phyloP scores from a whole-genome alignment of 106 monocot genomes.

The Alisma plantagoaquatica region DNA sequence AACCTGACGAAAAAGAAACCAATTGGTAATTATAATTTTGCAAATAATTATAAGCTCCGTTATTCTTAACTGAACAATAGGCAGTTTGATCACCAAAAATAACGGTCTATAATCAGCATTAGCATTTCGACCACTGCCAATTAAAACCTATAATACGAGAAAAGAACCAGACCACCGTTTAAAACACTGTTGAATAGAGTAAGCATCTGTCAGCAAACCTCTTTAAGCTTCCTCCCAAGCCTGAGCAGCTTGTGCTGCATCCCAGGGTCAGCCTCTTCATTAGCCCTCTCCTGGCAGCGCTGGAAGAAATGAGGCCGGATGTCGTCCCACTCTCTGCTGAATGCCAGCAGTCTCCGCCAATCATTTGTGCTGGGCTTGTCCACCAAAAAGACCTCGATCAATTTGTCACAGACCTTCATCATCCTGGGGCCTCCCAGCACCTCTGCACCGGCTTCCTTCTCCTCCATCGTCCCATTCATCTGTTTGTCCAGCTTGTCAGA shows the following conservation, averaged over 20 bases:
- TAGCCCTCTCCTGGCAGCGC: constrained; percentile 78
- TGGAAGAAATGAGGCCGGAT: constrained; percentile 73
- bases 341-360: constrained; percentile 93
- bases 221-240: constrained; percentile 85
- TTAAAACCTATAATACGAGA: background rate
- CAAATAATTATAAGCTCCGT: background rate
- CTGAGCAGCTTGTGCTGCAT: constrained; percentile 84
- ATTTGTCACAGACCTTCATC: constrained; percentile 73
- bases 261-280: constrained; percentile 54
- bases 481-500: constrained; percentile 8
- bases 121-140: too few relatives aligned
- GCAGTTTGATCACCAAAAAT: background rate
- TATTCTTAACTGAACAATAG: background rate
- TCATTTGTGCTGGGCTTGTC: constrained; percentile 90
- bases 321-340: constrained; percentile 79
- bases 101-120: too few relatives aligned
- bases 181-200: too few relatives aligned
- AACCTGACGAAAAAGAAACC: constrained; percentile 27
- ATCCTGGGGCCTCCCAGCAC: constrained; percentile 43
- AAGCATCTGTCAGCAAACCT: too few relatives aligned
- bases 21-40: background rate
- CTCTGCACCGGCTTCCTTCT: constrained; percentile 8
- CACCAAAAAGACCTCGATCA: constrained; percentile 91
- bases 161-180: too few relatives aligned
- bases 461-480: constrained; percentile 15